These are phyloP conservation scores for Axilococcus clingmanii DNA, from an alignment of 139 green algal genomes.

Conservation along the genomic window DNA sequence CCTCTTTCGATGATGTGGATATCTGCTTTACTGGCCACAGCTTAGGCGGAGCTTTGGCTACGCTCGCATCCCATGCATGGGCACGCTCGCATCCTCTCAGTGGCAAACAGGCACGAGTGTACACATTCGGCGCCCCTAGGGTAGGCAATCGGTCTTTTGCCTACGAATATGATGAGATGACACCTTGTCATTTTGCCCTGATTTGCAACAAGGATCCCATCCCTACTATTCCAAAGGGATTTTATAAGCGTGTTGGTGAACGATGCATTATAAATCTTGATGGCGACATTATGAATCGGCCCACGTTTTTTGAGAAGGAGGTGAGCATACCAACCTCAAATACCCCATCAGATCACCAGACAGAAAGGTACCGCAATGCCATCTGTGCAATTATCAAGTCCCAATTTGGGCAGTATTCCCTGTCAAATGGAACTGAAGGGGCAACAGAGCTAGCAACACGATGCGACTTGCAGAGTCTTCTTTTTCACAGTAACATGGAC, in stretches of 20 bases:
- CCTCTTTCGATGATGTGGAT: not conserved
- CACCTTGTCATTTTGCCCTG: constrained; percentile 43
- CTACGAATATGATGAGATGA: constrained; percentile 21
- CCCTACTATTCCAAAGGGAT: constrained; percentile 11
- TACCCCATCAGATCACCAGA: constrained; percentile 1
- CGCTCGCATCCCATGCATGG: constrained; percentile 18
- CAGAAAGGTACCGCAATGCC: constrained; percentile 4
- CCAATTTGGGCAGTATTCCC: constrained; percentile 4
- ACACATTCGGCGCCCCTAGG: constrained; percentile 47
- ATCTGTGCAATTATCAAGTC: constrained; percentile 6
- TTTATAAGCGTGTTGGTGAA: constrained; percentile 44
- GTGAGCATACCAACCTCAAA: not conserved
- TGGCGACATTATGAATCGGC: constrained; percentile 36
- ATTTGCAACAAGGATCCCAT: constrained; percentile 34
- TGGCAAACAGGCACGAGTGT: not conserved
- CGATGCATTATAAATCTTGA: constrained; percentile 34
- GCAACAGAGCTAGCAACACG: not conserved
- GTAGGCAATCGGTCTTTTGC: constrained; percentile 52
- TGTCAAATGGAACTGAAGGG: constrained; percentile 9
- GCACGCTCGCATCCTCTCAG: not conserved
- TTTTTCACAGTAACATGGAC: constrained; percentile 2
- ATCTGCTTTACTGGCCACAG: constrained; percentile 26
- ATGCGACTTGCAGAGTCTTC: not conserved
- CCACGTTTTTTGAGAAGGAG: constrained; percentile 23
- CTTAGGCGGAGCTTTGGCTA: constrained; percentile 36